Percentiles rank a stretch among this genome's conserved stretches.
These are phyloP conservation scores for Globisporangium takayamanum DNA, from an alignment of 352 stramenopile genomes.

Conservation along the genomic window DNA sequence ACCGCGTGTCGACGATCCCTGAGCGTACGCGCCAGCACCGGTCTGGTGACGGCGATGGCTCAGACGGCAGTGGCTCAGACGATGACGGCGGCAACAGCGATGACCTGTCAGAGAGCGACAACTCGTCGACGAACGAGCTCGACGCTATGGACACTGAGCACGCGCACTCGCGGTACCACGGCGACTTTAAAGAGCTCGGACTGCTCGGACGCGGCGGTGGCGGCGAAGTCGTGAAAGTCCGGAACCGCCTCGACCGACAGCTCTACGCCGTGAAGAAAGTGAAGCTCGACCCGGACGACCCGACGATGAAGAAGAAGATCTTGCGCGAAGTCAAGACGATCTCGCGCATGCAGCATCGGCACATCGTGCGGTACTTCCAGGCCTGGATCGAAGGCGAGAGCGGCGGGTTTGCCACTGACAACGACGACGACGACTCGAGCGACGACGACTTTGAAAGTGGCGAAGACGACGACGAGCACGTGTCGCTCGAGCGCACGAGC, in stretches of 20 bases:
- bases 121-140: constrained; percentile 45
- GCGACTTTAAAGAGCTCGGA: constrained; percentile 82
- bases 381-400: constrained; percentile 83
- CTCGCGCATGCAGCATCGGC: constrained; percentile 93
- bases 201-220: constrained; percentile 75
- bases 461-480: constrained; percentile 28
- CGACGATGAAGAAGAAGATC: constrained; percentile 94
- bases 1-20: constrained; percentile 29
- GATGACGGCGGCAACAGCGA: constrained; percentile 7
- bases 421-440: constrained; percentile 33
- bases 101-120: constrained; percentile 16
- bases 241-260: constrained; percentile 76
- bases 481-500: constrained; percentile 13
- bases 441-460: constrained; percentile 29
- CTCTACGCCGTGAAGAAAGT: constrained; percentile 86
- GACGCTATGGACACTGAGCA: constrained; percentile 33
- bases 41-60: constrained; percentile 15
- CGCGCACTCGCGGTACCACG: constrained; percentile 72
- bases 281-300: constrained; percentile 78
- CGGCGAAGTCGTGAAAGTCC: constrained; percentile 80
- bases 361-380: constrained; percentile 94
- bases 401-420: constrained; percentile 36
- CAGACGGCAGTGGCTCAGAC: constrained; percentile 10
- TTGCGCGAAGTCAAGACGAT: constrained; percentile 94
- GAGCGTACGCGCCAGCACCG: constrained; percentile 18